phyloP scores from a whole-genome alignment of 2,329 filamentous ascomycete genomes.

The Calonectria leucothoes region DNA sequence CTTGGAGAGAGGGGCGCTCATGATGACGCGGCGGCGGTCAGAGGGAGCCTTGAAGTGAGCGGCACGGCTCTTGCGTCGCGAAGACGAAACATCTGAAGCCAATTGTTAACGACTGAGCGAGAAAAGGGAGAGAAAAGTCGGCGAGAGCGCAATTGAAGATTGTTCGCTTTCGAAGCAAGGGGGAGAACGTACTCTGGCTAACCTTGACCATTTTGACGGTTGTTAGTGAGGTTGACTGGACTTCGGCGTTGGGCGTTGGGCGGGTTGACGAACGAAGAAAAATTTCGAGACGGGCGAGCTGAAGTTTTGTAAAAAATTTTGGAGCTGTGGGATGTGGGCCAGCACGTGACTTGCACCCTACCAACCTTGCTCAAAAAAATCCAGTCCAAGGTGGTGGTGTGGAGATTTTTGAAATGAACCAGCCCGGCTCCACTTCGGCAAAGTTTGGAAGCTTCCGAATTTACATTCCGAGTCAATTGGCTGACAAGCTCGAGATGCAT shows the following conservation, averaged over 20 bases:
- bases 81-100: slow-evolving; percentile 72
- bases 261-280: slow-evolving; percentile 36
- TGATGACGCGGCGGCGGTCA: slow-evolving; percentile 93
- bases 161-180: not conserved
- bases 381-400: not conserved
- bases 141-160: not conserved
- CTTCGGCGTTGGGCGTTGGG: slow-evolving; percentile 48
- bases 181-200: slow-evolving; percentile 64
- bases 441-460: not conserved
- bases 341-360: slow-evolving; percentile 47
- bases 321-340: slow-evolving; percentile 25
- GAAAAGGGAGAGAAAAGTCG: not conserved
- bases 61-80: slow-evolving; percentile 98
- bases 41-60: slow-evolving; percentile 97
- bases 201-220: slow-evolving; percentile 77
- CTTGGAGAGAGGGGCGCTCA: slow-evolving; percentile 96
- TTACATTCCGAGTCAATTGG: not conserved
- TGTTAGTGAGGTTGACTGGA: slow-evolving; percentile 41
- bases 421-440: not conserved
- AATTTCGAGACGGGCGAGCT: slow-evolving; percentile 17
- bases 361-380: not conserved
- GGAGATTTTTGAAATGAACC: not conserved
- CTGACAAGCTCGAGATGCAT: not conserved
- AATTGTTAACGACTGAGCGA: slow-evolving; percentile 11
- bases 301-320: slow-evolving; percentile 44